Conservation (phyloP, 805 yeast species). For the Wickerhamiella alocasiicola region DNA sequence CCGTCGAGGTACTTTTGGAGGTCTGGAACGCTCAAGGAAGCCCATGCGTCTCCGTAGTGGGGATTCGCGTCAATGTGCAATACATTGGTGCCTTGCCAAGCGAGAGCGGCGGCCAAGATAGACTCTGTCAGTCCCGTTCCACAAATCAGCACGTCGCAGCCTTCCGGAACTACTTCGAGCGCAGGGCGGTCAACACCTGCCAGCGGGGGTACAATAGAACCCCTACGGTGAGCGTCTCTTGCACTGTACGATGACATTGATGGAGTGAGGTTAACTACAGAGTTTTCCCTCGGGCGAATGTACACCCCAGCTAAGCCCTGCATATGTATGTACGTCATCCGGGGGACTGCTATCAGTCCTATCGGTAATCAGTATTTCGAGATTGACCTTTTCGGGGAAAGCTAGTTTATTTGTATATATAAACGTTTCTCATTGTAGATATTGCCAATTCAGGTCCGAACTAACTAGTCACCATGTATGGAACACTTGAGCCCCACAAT, state of each 20-base stretch:
- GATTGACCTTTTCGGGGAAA: no score
- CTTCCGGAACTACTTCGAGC: constrained; percentile 34
- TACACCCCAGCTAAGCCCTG: no score
- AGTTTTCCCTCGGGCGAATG: no score
- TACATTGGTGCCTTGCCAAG: constrained; percentile 98
- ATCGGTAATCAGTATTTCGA: no score
- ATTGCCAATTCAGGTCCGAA: no score
- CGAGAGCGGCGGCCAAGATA: constrained; percentile 80
- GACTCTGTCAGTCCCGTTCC: constrained; percentile 90
- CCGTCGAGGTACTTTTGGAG: constrained; percentile 34
- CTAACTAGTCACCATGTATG: no score
- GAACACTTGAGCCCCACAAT: no score
- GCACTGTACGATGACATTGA: constrained; percentile 31
- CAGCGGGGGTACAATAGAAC: constrained; percentile 30
- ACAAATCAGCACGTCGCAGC: constrained; percentile 77
- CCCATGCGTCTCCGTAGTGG: constrained; percentile 79
- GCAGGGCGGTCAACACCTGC: constrained; percentile 29
- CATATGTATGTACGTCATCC: no score
- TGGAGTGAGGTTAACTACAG: background rate
- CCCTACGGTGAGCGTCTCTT: constrained; percentile 28
- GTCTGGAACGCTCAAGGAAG: constrained; percentile 80
- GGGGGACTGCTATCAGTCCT: no score
- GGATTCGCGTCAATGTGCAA: constrained; percentile 76
- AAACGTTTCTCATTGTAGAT: no score
- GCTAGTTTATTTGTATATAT: no score